Percentiles rank a stretch among this genome's conserved stretches.
These are phyloP conservation scores for Boletus pseudopeckii DNA, from an alignment of 768 basidiomycete genomes.

Conservation along the genomic window DNA sequence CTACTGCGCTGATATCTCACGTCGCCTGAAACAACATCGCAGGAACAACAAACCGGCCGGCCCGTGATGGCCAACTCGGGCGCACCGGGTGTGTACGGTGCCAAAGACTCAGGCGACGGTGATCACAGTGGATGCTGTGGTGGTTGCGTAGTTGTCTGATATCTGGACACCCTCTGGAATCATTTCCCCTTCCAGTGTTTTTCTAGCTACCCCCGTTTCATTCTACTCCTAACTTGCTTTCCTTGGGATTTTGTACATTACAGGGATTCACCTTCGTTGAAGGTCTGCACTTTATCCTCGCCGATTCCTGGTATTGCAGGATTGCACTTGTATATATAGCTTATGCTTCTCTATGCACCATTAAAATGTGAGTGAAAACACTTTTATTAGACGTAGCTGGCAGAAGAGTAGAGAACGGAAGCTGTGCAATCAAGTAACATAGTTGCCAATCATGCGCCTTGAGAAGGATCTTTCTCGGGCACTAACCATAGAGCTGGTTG, in stretches of 20 bases:
- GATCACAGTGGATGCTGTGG: constrained; percentile 61
- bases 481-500: constrained; percentile 5
- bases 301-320: constrained; percentile 4
- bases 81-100: constrained; percentile 45
- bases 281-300: constrained; percentile 1
- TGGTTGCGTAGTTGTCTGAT: constrained; percentile 60
- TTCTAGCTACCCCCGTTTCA: constrained; percentile 3
- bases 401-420: background rate
- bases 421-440: background rate
- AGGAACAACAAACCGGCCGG: constrained; percentile 80
- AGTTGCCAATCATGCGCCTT: constrained; percentile 15
- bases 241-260: constrained; percentile 13
- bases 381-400: background rate
- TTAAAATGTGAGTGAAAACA: constrained; percentile 1
- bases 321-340: constrained; percentile 27
- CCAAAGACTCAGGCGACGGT: constrained; percentile 48
- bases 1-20: background rate
- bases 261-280: constrained; percentile 3
- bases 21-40: constrained; percentile 7
- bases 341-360: constrained; percentile 11
- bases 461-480: constrained; percentile 27
- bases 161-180: background rate
- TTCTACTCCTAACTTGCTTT: constrained; percentile 8
- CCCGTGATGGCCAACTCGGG: constrained; percentile 50
- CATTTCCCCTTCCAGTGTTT: constrained; percentile 3